Evolutionary conservation across 805 yeast genomes (phyloP).

Genomic region (Lachancea quebecensis): DNA sequence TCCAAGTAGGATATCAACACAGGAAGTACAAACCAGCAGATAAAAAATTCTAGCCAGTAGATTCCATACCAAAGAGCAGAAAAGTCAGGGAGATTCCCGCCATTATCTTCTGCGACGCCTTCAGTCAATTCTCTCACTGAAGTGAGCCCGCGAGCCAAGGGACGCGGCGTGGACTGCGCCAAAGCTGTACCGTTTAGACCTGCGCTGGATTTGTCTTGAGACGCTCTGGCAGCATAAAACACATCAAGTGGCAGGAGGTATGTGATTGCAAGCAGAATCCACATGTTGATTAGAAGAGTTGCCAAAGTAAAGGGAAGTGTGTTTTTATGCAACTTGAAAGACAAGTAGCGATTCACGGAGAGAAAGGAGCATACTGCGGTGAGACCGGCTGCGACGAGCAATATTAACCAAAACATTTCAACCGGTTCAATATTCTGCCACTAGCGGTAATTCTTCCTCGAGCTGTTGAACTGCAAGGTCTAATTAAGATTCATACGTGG

Average conservation of each 20-base stretch:
- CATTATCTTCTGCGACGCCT: background rate
- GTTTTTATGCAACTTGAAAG: conserved; percentile 25
- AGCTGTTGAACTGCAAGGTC: too few relatives aligned
- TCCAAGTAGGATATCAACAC: conserved; percentile 27
- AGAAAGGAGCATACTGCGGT: conserved; percentile 12
- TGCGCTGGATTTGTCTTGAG: background rate
- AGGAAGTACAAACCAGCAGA: conserved; percentile 30
- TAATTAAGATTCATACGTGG: too few relatives aligned
- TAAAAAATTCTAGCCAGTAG: conserved; percentile 27
- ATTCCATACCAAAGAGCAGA: conserved; percentile 21
- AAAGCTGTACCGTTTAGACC: background rate
- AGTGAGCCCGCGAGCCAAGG: too few relatives aligned
- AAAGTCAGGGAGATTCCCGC: conserved; percentile 8
- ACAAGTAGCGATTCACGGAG: conserved; percentile 24
- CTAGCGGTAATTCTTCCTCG: too few relatives aligned
- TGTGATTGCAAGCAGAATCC: conserved; percentile 23
- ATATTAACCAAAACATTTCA: conserved; percentile 5
- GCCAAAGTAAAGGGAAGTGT: conserved; percentile 19
- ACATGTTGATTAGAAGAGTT: conserved; percentile 21
- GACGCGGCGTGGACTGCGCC: background rate
- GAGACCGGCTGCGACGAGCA: conserved; percentile 2
- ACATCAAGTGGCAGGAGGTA: conserved; percentile 28
- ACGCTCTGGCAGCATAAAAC: conserved; percentile 12
- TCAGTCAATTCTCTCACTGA: too few relatives aligned
- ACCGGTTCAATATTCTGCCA: background rate